Evolutionary conservation across 2,329 filamentous ascomycete species (phyloP), one percentile per base, ranked within the genome.

Genomic region (Scopulariopsis brevicaulis): DNA sequence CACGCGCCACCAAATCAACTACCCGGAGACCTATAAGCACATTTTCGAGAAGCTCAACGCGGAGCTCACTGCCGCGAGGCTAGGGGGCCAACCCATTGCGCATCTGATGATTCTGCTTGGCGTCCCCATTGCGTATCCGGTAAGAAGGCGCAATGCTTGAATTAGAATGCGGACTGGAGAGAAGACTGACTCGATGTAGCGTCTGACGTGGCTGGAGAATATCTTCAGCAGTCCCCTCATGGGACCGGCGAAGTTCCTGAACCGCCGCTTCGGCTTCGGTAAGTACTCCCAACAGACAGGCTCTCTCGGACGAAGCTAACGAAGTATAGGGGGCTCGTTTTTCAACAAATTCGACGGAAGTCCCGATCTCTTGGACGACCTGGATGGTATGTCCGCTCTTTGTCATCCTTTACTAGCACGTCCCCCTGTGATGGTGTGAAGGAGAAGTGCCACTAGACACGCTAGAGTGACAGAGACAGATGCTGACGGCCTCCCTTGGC

Each of bases 261-360:
- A 96, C 75, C 89, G 92, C 69, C 84, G 92, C 28, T 96, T 97
- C 63, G 93, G 93, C 59, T 73, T 96, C 52, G 83, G 74, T 75
- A 65, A 63, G 73, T 66, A 35, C 11, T n/a, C 25, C 22, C 10
- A 24, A 14, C 24, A n/a, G 34, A 35, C 6, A 4, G 51, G 3
- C 18, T 32, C 8, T 32, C 28, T 32, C 25, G 1, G 18, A 14
- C 11, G 18, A 7, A 25, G 37, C 22, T 55, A 48, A 48, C 54
- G 10, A n/a, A n/a, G 8, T 53, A 24, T n/a, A 73, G 87, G 87
- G 4, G 92, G 91, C 54, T 84, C 85, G 56, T 77, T 96, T 52
- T 96, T 97, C 78, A 97, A 97, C 71, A 82, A 90, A 59, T 96
- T 97, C 64, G 93, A 96, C 65, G 93, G 93, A 55, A 92, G 88